Base-by-base conservation (phyloP, 2,329 filamentous ascomycete species). In the Paraphoma sp. region DNA sequence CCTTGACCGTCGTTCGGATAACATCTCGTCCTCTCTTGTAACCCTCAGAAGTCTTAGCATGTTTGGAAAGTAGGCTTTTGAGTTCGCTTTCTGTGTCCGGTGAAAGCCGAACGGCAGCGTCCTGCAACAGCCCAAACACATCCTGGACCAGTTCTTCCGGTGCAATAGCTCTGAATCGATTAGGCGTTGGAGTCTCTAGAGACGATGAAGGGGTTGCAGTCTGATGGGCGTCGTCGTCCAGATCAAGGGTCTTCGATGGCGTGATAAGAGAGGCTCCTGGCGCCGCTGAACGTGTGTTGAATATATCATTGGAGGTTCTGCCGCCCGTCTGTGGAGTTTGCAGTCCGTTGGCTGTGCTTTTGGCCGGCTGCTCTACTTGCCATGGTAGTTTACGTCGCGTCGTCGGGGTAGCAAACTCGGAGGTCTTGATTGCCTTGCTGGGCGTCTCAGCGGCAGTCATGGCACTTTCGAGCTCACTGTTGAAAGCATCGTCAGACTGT, bases 21-120 rank as follows among this genome's bases (percentile, higher is more conserved):
- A 89, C 84, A 57, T 94, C 89, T 2, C 90, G 80, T 0, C 89
- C 89, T 59, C 83, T 83, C 40, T 81, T 80, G 17, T 90, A 80
- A 0, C 90, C 90, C 65, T 84, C 85, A 0, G 83, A 81, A 49
- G 81, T 83, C 49, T 87, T 76, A 14, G 85, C 83, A 61, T 90
- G 82, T 44, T 77, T 83, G 6, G 53, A 62, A 1, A 75, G 56
- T 0, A 76, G 45, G 7, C 42, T 53, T 16, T 38, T 64, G n/a
- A 78, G 60, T 4, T 57, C 58, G 1, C 40, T 57, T 14, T 64
- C 56, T 4, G 63, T 57, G 5, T 62, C 43, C 6, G 57, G 47
- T 29, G 45, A 33, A 4, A 76, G 49, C 14, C 78, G 75, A 14
- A 87, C 60, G 8, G 74, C 66, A 53, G 82, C 77, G 42, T 72